These are phyloP conservation scores for Pythium brachiatum DNA, from an alignment of 352 stramenopile species.

Conservation along the genomic window DNA sequence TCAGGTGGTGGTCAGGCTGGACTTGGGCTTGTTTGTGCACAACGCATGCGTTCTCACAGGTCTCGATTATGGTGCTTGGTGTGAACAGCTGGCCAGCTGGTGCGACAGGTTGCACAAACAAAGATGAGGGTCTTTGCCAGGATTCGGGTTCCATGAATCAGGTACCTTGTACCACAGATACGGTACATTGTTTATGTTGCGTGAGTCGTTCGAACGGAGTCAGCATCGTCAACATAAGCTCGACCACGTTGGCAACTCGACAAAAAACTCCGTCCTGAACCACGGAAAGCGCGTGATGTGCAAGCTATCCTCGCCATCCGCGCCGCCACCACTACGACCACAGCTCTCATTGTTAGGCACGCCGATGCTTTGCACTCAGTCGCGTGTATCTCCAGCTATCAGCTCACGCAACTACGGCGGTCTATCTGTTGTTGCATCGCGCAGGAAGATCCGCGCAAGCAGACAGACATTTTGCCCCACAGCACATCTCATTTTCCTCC, in stretches of 20 bases:
- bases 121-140: not conserved
- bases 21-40: not conserved
- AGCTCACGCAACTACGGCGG: not conserved
- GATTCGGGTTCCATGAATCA: not conserved
- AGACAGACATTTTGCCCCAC: not conserved
- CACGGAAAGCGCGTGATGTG: not conserved
- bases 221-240: slow-evolving; percentile 13
- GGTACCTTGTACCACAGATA: not conserved
- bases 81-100: slow-evolving; percentile 13
- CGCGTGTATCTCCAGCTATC: not conserved
- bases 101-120: slow-evolving; percentile 25
- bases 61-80: slow-evolving; percentile 18
- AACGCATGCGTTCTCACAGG: slow-evolving; percentile 12
- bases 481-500: not conserved
- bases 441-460: not conserved
- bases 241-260: not conserved
- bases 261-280: not conserved
- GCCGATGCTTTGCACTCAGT: not conserved
- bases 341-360: not conserved
- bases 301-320: not conserved
- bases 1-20: too few species aligned
- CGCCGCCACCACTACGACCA: not conserved
- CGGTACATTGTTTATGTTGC: slow-evolving; percentile 17
- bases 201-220: not conserved
- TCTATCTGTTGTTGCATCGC: not conserved